Conservation (phyloP, 2,329 filamentous ascomycete genomes). For the Cyphellophora europaea region DNA sequence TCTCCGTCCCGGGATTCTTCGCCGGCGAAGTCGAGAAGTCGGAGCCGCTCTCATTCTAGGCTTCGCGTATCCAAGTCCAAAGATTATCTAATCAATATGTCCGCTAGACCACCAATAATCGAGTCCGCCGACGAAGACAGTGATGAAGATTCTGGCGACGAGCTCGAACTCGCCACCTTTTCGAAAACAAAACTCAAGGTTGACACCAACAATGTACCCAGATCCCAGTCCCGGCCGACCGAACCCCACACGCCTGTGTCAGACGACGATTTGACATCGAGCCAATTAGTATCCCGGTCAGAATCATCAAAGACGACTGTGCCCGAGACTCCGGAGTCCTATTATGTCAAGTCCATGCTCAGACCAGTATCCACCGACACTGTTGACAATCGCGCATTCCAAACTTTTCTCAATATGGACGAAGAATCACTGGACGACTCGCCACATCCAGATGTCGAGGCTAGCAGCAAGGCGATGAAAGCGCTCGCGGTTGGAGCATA, state of each 20-base stretch:
- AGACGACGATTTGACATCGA: slow-evolving; percentile 10
- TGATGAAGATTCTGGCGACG: slow-evolving; percentile 3
- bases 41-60: slow-evolving; percentile 12
- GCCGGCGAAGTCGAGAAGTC: slow-evolving; percentile 12
- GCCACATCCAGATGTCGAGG: slow-evolving; percentile 6
- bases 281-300: slow-evolving; percentile 7
- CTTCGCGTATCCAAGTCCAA: slow-evolving; percentile 13
- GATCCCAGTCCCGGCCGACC: slow-evolving; percentile 6
- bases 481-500: slow-evolving; percentile 17
- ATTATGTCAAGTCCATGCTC: slow-evolving; percentile 15
- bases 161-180: slow-evolving; percentile 4
- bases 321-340: slow-evolving; percentile 18
- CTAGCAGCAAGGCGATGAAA: slow-evolving; percentile 3
- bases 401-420: slow-evolving; percentile 21
- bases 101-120: slow-evolving; percentile 10
- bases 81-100: slow-evolving; percentile 13
- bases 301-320: slow-evolving; percentile 5
- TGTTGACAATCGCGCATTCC: slow-evolving; percentile 14
- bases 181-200: slow-evolving; percentile 13
- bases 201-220: slow-evolving; percentile 12
- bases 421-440: slow-evolving; percentile 10
- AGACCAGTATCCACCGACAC: slow-evolving; percentile 13
- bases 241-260: slow-evolving; percentile 18
- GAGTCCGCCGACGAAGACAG: slow-evolving; percentile 16
- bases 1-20: slow-evolving; percentile 9